Conservation (phyloP, 1,284 basidiomycete species). For the Ustilago bromivora region DNA sequence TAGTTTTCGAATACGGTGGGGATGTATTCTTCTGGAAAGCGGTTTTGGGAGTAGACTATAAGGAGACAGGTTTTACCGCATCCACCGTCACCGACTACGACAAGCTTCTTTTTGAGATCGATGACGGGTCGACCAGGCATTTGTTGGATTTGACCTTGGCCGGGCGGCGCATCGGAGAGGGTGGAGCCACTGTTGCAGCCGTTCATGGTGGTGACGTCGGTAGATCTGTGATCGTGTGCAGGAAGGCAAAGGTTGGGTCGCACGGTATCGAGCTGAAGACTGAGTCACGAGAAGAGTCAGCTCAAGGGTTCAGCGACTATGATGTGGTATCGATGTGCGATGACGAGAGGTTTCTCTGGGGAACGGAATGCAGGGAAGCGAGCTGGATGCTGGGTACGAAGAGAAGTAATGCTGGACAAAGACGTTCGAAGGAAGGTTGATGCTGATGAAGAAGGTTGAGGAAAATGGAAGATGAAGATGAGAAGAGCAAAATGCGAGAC, state of each 20-base stretch:
- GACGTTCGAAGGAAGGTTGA: too few relatives aligned
- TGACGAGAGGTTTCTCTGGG: neutral
- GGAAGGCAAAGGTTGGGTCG: neutral
- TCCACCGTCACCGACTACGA: slow-evolving; percentile 82
- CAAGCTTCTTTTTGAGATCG: slow-evolving; percentile 66
- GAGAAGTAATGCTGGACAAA: neutral
- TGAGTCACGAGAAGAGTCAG: neutral
- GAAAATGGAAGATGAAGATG: neutral
- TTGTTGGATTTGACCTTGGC: slow-evolving; percentile 45
- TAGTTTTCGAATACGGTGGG: slow-evolving; percentile 93
- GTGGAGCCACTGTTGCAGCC: slow-evolving; percentile 46
- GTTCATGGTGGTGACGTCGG: slow-evolving; percentile 29
- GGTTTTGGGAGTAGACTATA: slow-evolving; percentile 90
- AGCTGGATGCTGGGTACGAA: neutral
- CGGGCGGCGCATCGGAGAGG: slow-evolving; percentile 50
- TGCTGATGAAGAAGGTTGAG: neutral
- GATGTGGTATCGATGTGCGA: neutral
- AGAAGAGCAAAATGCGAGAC: slow-evolving; percentile 4
- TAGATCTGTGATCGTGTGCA: neutral
- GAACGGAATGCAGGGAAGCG: neutral
- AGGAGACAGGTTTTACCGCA: slow-evolving; percentile 80
- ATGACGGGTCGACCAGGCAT: slow-evolving; percentile 55
- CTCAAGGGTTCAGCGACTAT: neutral
- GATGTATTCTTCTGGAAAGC: slow-evolving; percentile 96
- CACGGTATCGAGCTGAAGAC: neutral